phyloP scores from a whole-genome alignment of 2,329 filamentous ascomycete genomes.

The Calonectria multiphialidica region DNA sequence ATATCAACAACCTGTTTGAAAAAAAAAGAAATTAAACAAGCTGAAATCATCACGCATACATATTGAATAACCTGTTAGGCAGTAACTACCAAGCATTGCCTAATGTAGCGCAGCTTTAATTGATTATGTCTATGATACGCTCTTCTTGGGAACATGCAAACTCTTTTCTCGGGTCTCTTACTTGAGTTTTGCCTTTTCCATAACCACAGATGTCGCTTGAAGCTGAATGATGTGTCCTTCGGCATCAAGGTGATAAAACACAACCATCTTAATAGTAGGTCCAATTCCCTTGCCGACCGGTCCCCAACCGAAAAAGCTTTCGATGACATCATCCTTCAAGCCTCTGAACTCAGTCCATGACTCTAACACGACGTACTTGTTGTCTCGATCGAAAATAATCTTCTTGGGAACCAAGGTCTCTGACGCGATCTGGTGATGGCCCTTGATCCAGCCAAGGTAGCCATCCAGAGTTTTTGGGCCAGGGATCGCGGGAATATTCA shows the following conservation, averaged over 20 bases:
- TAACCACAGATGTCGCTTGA: no score
- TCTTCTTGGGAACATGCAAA: no score
- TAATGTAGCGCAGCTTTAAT: no score
- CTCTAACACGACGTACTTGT: not conserved
- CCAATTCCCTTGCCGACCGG: not conserved
- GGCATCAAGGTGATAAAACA: not conserved
- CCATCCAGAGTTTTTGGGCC: not conserved
- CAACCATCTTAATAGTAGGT: not conserved
- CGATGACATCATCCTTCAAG: not conserved
- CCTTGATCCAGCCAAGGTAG: not conserved
- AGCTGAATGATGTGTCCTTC: not conserved
- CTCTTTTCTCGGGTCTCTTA: no score
- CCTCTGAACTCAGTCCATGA: not conserved
- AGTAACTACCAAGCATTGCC: no score
- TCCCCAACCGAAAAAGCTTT: not conserved
- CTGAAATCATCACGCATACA: no score
- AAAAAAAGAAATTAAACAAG: no score
- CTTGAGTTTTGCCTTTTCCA: no score
- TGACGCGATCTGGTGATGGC: not conserved
- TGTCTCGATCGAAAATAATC: not conserved
- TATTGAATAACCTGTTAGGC: no score
- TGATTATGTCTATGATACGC: no score
- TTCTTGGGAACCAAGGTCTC: not conserved
- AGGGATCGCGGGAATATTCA: not conserved
- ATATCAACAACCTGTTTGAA: no score